Percentiles rank a stretch among this genome's conserved stretches.
Conservation (phyloP, 2,329 filamentous ascomycete species). For the Diaporthe humulicola region DNA sequence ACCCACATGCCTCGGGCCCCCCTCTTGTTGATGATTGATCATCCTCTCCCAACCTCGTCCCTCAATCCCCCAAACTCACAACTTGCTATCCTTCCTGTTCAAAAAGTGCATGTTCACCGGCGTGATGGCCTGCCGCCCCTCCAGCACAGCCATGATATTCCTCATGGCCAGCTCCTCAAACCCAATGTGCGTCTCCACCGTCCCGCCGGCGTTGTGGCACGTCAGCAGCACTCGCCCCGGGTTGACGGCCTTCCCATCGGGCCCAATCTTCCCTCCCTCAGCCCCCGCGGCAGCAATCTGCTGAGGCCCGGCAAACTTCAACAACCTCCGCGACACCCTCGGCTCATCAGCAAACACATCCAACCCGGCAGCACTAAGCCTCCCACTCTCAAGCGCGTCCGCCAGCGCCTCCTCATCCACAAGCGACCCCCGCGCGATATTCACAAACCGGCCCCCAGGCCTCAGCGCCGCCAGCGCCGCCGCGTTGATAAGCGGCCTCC, state of each 20-base stretch:
- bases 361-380: slow-evolving; percentile 67
- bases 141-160: slow-evolving; percentile 73
- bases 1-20: background rate
- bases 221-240: slow-evolving; percentile 68
- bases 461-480: slow-evolving; percentile 65
- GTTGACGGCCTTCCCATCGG: background rate
- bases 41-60: background rate
- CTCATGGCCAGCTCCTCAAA: slow-evolving; percentile 77
- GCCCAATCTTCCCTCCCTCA: background rate
- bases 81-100: slow-evolving; percentile 41
- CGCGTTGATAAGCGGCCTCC: slow-evolving; percentile 61
- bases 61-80: background rate
- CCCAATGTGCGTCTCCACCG: slow-evolving; percentile 74
- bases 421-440: slow-evolving; percentile 74
- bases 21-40: background rate
- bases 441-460: slow-evolving; percentile 70
- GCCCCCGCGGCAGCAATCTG: background rate
- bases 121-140: slow-evolving; percentile 65
- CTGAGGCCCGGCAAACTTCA: slow-evolving; percentile 51
- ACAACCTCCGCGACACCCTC: slow-evolving; percentile 60
- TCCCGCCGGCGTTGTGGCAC: slow-evolving; percentile 77
- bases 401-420: slow-evolving; percentile 76
- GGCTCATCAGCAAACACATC: slow-evolving; percentile 77
- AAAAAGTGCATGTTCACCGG: slow-evolving; percentile 74
- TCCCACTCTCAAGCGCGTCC: slow-evolving; percentile 66